These are phyloP conservation scores for Ceratocystis cubensis DNA, from an alignment of 2,329 filamentous ascomycete genomes.

Conservation along the genomic window DNA sequence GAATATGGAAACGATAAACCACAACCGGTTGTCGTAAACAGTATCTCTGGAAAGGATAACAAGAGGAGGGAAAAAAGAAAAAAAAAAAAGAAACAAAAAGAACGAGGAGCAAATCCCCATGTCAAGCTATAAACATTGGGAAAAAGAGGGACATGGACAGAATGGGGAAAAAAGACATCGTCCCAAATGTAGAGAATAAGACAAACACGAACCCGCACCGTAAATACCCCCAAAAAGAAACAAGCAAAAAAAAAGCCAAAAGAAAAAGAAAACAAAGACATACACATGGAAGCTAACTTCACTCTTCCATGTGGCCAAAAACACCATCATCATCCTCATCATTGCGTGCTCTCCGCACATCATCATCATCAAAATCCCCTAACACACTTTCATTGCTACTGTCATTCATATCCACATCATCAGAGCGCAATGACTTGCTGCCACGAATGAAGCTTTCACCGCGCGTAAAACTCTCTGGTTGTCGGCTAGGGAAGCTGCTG, in stretches of 20 bases:
- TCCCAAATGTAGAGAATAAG: not conserved
- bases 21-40: constrained; percentile 12
- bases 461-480: constrained; percentile 54
- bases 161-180: not conserved
- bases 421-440: constrained; percentile 22
- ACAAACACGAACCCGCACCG: not conserved
- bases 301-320: constrained; percentile 90
- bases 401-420: constrained; percentile 57
- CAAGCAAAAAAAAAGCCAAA: not conserved
- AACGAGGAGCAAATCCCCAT: not conserved
- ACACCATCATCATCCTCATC: constrained; percentile 92
- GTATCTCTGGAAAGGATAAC: not conserved
- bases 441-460: constrained; percentile 36
- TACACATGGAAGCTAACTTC: not conserved
- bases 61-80: constrained; percentile 6
- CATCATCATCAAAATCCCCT: constrained; percentile 56
- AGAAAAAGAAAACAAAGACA: not conserved
- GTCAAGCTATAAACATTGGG: not conserved
- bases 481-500: constrained; percentile 47
- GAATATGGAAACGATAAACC: not conserved
- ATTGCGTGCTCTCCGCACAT: constrained; percentile 49
- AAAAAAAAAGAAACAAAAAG: not conserved
- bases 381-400: constrained; percentile 46
- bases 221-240: not conserved
- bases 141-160: not conserved